Evolutionary conservation across 2,329 filamentous ascomycete species (phyloP).

Genomic region (Fusarium decemcellulare): DNA sequence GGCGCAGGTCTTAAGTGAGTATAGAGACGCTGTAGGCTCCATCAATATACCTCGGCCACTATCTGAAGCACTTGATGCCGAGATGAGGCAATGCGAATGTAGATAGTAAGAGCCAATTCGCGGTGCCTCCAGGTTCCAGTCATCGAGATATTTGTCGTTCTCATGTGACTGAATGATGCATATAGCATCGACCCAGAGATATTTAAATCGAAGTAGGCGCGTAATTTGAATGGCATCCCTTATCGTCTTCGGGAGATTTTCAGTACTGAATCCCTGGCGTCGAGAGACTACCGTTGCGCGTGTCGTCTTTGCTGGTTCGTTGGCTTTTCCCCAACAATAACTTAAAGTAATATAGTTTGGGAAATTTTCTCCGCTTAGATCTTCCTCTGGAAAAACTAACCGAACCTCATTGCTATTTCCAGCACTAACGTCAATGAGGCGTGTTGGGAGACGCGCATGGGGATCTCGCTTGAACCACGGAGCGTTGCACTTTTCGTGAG

Average conservation of each 20-base stretch:
- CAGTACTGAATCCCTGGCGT: background rate
- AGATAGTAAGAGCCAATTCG: too few relatives aligned
- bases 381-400: background rate
- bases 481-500: constrained; percentile 8
- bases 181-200: constrained; percentile 3
- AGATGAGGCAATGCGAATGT: too few relatives aligned
- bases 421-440: constrained; percentile 4
- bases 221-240: constrained; percentile 1
- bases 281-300: background rate
- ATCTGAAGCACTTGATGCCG: too few relatives aligned
- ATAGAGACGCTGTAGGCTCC: too few relatives aligned
- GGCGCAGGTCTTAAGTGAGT: too few relatives aligned
- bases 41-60: too few relatives aligned
- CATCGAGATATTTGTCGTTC: too few relatives aligned
- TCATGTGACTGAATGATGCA: background rate
- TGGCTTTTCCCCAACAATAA: constrained; percentile 4
- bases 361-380: background rate
- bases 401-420: background rate
- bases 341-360: background rate
- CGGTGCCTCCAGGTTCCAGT: too few relatives aligned
- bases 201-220: background rate
- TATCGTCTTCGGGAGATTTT: background rate
- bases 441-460: background rate
- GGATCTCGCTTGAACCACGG: constrained; percentile 11
- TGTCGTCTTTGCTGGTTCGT: background rate